Conservation (phyloP, 2,329 filamentous ascomycete genomes). For the Fusarium duplospermum region DNA sequence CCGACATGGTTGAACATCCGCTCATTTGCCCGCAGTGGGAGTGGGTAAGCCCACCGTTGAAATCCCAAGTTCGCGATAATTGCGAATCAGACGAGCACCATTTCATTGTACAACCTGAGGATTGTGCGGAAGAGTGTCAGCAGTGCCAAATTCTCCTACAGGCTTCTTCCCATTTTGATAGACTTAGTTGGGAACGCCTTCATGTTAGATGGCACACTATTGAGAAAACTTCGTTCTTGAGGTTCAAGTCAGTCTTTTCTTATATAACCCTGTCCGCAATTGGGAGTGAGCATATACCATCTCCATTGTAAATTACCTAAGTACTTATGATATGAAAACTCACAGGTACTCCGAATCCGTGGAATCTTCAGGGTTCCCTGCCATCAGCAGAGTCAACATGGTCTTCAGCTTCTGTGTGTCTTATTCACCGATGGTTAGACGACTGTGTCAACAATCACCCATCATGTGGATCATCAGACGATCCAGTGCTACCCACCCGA, state of each 20-base stretch:
- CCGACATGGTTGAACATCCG: not conserved
- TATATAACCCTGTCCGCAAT: not conserved
- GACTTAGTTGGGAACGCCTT: too few relatives aligned
- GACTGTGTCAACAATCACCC: not conserved
- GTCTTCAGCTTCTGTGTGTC: not conserved
- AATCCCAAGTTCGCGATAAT: not conserved
- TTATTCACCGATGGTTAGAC: not conserved
- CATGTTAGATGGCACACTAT: not conserved
- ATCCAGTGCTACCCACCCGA: not conserved
- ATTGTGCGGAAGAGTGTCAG: not conserved
- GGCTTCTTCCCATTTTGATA: too few relatives aligned
- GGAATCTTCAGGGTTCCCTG: not conserved
- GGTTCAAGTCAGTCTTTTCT: too few relatives aligned
- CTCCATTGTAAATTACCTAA: rapidly evolving
- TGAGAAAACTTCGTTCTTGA: not conserved
- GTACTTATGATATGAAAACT: not conserved
- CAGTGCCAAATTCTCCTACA: not conserved
- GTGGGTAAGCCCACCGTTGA: not conserved
- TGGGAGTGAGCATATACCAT: not conserved
- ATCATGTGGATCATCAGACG: rapidly evolving
- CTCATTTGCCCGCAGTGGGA: not conserved
- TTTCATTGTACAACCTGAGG: rapidly evolving
- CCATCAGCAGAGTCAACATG: not conserved
- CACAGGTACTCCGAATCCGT: not conserved
- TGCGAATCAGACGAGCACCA: not conserved